phyloP scores from a whole-genome alignment of 2,329 filamentous ascomycete species.

The Fusarium pseudoanthophilum region DNA sequence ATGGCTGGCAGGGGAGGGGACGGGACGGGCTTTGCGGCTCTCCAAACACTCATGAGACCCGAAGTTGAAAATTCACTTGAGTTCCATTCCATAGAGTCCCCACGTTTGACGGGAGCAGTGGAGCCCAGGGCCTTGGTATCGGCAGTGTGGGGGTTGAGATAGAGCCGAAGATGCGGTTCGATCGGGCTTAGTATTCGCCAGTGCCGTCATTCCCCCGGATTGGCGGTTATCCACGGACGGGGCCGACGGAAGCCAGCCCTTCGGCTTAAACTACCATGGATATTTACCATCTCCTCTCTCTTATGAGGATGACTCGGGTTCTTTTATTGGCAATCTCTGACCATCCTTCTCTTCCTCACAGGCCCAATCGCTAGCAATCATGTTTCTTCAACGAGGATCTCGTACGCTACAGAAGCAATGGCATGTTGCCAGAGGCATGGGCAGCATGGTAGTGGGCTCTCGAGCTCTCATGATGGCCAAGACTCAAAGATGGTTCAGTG shows the following conservation, averaged over 20 bases:
- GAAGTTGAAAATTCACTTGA: constrained; percentile 35
- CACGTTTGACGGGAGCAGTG: constrained; percentile 24
- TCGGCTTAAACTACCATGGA: constrained; percentile 39
- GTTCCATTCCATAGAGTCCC: not conserved
- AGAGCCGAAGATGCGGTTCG: constrained; percentile 36
- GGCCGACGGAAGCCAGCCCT: constrained; percentile 49
- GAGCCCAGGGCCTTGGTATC: constrained; percentile 36
- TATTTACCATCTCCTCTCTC: constrained; percentile 38
- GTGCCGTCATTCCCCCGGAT: constrained; percentile 45
- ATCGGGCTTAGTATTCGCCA: constrained; percentile 36
- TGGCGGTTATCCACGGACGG: constrained; percentile 54
- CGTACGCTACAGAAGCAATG: constrained; percentile 63
- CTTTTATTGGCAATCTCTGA: constrained; percentile 17
- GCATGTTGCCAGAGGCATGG: constrained; percentile 56
- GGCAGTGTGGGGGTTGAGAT: constrained; percentile 29
- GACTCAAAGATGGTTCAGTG: constrained; percentile 61
- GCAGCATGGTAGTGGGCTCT: constrained; percentile 49
- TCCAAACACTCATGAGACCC: constrained; percentile 10
- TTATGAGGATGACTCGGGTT: constrained; percentile 27
- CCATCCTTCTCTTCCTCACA: constrained; percentile 32
- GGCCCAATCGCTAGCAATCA: constrained; percentile 45
- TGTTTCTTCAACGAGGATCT: constrained; percentile 67
- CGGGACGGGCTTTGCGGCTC: constrained; percentile 20
- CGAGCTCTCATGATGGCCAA: constrained; percentile 45
- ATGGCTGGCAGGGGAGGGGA: constrained; percentile 20